A percentile compares a stretch with the other conserved stretches of the same genome.
Conservation (phyloP, 2,329 filamentous ascomycete species). For the Cytospora leucostoma region DNA sequence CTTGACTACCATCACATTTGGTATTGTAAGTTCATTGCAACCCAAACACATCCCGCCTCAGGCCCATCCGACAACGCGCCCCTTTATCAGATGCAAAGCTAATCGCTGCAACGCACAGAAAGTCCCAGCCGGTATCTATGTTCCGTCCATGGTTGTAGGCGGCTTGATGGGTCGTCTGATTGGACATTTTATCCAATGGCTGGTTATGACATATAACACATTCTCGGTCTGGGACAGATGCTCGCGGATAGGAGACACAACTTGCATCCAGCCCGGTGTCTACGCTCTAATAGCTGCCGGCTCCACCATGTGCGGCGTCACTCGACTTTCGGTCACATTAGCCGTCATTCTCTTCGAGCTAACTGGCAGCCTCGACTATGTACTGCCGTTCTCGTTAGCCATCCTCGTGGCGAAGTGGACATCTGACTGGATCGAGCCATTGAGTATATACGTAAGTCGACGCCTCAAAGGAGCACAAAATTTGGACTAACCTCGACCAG, state of each 20-base stretch:
- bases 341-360: constrained; percentile 95
- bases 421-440: constrained; percentile 88
- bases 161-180: constrained; percentile 87
- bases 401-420: constrained; percentile 98
- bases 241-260: constrained; percentile 67
- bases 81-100: neutral
- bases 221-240: constrained; percentile 76
- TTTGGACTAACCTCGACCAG: constrained; percentile 41
- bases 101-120: constrained; percentile 52
- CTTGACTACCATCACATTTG: constrained; percentile 88
- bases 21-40: constrained; percentile 60
- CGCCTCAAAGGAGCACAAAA: neutral
- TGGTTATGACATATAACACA: constrained; percentile 72
- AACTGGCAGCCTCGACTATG: constrained; percentile 92
- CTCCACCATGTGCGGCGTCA: constrained; percentile 97
- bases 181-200: constrained; percentile 81
- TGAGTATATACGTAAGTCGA: constrained; percentile 79
- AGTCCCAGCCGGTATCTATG: constrained; percentile 94
- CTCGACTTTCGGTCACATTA: constrained; percentile 86
- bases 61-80: neutral
- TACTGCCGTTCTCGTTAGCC: constrained; percentile 88
- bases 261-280: constrained; percentile 93
- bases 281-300: constrained; percentile 94
- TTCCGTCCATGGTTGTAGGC: constrained; percentile 97
- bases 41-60: neutral